Base-by-base conservation (phyloP, 768 basidiomycete species). In the Trametopsis cervina region DNA sequence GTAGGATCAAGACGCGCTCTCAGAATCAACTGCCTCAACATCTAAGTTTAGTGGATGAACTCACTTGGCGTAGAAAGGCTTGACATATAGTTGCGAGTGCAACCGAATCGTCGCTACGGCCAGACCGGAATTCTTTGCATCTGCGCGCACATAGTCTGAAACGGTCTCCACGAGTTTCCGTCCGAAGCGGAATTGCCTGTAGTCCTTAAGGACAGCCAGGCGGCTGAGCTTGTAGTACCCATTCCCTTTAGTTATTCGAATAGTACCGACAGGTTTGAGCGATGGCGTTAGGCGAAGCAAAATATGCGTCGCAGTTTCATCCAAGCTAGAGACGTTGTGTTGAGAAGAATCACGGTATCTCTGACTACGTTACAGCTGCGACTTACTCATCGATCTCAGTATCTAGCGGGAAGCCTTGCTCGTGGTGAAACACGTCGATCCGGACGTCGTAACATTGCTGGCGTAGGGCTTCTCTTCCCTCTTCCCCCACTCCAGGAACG, bases 61-160 rank as follows among this genome's bases (percentile, higher is more conserved):
- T 66, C 66, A 90, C 89, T 76, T 86, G 62, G 76, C 72, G 63
- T 92, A 92, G 65, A 91, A 91, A 5, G 67, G 73, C 59, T 76
- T 81, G 47, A 76, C 85, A 39, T 72, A 74, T 18, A 90, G 67
- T 64, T 91, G 89, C 9, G 89, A 85, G 64, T 90, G 84, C 44
- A 65, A 66, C 49, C 63, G 68, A 41, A 63, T 57, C 38, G 55
- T 57, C 47, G 54, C 44, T 48, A 54, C 54, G 55, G 56, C 47
- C 40, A 46, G 44, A 47, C 55, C 62, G 26, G 54, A 45, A 18
- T 51, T 43, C 51, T 52, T 55, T 23, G 73, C 76, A 55, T 83
- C 72, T 44, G 65, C 59, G 49, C 61, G 62, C 50, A 76, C 73
- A 78, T 80, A 85, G 29, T 70, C 65, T 57, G 88, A 83, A 51